Evolutionary conservation across 139 green algal genomes (phyloP), one percentile per base, ranked within the genome.

Genomic region (Axilococcus clingmanii): DNA sequence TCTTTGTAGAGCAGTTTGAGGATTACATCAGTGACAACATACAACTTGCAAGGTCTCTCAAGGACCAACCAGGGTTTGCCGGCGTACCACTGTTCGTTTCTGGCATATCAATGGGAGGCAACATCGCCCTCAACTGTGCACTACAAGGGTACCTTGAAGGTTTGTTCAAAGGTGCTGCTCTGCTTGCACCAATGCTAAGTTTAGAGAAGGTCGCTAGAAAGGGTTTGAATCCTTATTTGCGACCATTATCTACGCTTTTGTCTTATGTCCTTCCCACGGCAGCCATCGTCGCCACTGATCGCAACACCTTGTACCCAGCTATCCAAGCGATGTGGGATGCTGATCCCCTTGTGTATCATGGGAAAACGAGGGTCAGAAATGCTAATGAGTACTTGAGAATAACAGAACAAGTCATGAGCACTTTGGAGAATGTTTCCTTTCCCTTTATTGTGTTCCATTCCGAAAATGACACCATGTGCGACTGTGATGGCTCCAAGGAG

Each of bases 111-210:
- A 44, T 86, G 30, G 84, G 82, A 24, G 84, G 81, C 25, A 84
- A 72, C 68, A 63, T 87, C 16, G 55, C 71, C 7, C 54, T 87
- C 9, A 56, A 76, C 16, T 59, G 55, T 31, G 59, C 52, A 16
- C 34, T 72, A 19, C 38, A 23, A 20, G 28, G 58, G 8, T 19
- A 44, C 17, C 3, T 72, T 68, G 40, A 35, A 3, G 15, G 41
- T 3, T 16, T 66, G 8, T 77, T 82, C 52, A 48, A 46, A 36
- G 77, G 77, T 15, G 59, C 62, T 1, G 56, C 72, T 31, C 65
- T 87, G n/a, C 40, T 84, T 32, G 73, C 78, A 7, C 78, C 78
- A 30, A 84, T 87, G 78, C 61, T 87, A 27, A 71, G 55, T 4
- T 65, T 85, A 43, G 75, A 92, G 55, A 66, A 69, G 23, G 29